These are phyloP conservation scores for Closterium sp. DNA, from an alignment of 139 green algal species.

Conservation along the genomic window DNA sequence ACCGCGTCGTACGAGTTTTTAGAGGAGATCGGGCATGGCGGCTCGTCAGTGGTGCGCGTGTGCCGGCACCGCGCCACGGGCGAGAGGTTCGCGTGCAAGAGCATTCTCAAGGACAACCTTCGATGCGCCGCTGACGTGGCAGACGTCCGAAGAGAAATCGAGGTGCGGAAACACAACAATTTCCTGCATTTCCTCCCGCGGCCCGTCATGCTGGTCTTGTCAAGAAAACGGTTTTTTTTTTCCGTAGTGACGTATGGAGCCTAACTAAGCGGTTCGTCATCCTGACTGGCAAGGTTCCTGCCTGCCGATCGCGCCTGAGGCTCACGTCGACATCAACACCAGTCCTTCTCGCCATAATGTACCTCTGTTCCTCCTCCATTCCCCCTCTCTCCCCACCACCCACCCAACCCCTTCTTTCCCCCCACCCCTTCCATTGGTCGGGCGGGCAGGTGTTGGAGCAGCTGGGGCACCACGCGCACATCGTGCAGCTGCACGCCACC, in stretches of 20 bases:
- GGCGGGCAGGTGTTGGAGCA: conserved; percentile 78
- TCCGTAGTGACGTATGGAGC: neutral
- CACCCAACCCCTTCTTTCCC: too few species aligned
- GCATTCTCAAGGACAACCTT: conserved; percentile 89
- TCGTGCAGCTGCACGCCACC: conserved; percentile 11
- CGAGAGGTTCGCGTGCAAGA: conserved; percentile 77
- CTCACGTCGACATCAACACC: too few species aligned
- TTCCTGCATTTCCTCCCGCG: neutral
- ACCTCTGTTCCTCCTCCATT: neutral
- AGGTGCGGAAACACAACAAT: conserved; percentile 61
- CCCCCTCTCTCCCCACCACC: neutral
- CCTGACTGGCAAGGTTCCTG: too few species aligned
- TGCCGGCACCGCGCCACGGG: conserved; percentile 25
- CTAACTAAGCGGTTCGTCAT: too few species aligned
- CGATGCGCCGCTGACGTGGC: conserved; percentile 76
- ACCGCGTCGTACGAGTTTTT: neutral
- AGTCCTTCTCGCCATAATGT: too few species aligned
- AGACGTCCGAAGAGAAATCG: conserved; percentile 76
- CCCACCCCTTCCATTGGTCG: too few species aligned
- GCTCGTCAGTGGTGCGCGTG: neutral
- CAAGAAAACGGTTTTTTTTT: neutral
- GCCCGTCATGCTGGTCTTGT: neutral
- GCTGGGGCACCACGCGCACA: conserved; percentile 66
- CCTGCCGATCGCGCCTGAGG: too few species aligned
- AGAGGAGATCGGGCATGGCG: neutral